These are phyloP conservation scores for Hypoxylon sp. DNA, from an alignment of 2,329 filamentous ascomycete species.

Conservation along the genomic window DNA sequence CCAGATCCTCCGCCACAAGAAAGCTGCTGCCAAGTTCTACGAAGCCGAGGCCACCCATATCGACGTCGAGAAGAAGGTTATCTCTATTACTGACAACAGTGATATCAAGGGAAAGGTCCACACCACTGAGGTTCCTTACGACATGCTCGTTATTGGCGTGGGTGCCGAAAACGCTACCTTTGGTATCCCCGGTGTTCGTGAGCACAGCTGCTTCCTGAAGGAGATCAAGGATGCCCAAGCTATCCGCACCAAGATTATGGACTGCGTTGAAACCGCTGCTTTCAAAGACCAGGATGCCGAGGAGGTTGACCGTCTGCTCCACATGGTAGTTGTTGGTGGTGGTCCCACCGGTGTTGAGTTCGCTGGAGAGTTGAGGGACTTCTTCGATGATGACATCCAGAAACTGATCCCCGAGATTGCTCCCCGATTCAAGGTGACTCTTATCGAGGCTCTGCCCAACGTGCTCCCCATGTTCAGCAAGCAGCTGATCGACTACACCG, in stretches of 20 bases:
- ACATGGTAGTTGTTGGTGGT: conserved; percentile 96
- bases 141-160: conserved; percentile 97
- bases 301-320: conserved; percentile 91
- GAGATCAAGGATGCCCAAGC: conserved; percentile 95
- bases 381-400: conserved; percentile 97
- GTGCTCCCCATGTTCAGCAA: conserved; percentile 98
- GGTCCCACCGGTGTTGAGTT: conserved; percentile 98
- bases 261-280: conserved; percentile 96
- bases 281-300: conserved; percentile 94
- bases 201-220: conserved; percentile 98
- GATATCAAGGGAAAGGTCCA: conserved; percentile 86
- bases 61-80: conserved; percentile 87
- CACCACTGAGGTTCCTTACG: conserved; percentile 91
- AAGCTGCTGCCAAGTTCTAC: conserved; percentile 92
- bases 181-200: conserved; percentile 92
- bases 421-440: conserved; percentile 94
- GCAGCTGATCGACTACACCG: conserved; percentile 98
- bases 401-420: conserved; percentile 97
- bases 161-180: conserved; percentile 99
- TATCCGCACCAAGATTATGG: conserved; percentile 99
- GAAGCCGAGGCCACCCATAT: conserved; percentile 97
- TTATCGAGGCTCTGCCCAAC: conserved; percentile 96
- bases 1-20: conserved; percentile 95
- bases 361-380: conserved; percentile 96
- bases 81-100: conserved; percentile 91